Evolutionary conservation across 257 asterid species (phyloP).

Genomic region (Cruciata laevipes): DNA sequence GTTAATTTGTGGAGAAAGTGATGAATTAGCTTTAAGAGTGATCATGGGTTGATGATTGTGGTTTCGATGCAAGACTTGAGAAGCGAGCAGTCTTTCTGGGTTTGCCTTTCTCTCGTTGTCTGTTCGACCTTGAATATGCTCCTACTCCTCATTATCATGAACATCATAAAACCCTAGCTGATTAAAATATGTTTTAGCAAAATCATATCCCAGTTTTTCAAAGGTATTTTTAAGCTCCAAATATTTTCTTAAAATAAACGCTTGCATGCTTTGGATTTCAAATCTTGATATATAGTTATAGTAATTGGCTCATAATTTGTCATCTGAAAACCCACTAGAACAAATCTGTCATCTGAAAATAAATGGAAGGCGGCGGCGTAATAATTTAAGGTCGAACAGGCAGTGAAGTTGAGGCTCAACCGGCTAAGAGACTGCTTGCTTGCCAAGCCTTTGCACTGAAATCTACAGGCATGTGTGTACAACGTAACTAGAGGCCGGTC

Average conservation of each 20-base stretch:
- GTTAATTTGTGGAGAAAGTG: background rate
- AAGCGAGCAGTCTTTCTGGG: conserved; percentile 45
- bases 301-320: too few species aligned
- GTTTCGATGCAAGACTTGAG: conserved; percentile 57
- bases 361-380: too few species aligned
- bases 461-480: background rate
- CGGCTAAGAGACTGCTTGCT: background rate
- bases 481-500: too few species aligned
- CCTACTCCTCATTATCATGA: background rate
- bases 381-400: background rate
- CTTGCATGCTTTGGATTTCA: background rate
- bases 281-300: too few species aligned
- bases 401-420: background rate
- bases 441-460: conserved; percentile 6
- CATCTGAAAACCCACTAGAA: too few species aligned
- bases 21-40: background rate
- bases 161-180: conserved; percentile 30
- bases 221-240: background rate
- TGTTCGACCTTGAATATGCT: conserved; percentile 56
- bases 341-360: too few species aligned
- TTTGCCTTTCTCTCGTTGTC: conserved; percentile 65
- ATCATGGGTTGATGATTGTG: conserved; percentile 31
- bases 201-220: background rate
- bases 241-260: background rate
- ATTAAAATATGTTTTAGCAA: too few species aligned